phyloP scores from a whole-genome alignment of 2,329 filamentous ascomycete genomes.

The Calonectria fujianensis region DNA sequence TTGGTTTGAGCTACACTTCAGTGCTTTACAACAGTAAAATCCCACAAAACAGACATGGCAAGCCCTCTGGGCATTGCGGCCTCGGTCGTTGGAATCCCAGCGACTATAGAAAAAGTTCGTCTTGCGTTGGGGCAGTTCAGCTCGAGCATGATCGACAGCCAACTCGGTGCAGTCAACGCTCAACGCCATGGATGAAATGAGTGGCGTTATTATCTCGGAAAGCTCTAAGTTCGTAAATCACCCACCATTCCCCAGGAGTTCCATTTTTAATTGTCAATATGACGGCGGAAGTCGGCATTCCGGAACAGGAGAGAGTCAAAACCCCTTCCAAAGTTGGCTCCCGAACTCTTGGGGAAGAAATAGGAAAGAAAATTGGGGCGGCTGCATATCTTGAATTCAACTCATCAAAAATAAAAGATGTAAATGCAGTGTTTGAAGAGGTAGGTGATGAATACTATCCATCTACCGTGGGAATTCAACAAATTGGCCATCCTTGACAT shows the following conservation, averaged over 20 bases:
- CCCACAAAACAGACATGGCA: neutral
- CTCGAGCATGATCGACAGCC: neutral
- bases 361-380: neutral
- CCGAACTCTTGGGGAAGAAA: neutral
- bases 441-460: neutral
- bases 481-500: too few species aligned
- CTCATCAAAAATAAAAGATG: neutral
- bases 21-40: neutral
- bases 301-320: neutral
- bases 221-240: neutral
- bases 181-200: neutral
- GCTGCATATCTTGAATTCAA: neutral
- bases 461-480: too few species aligned
- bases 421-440: neutral
- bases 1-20: neutral
- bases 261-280: constrained; percentile 4
- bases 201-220: neutral
- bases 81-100: neutral
- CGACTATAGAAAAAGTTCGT: neutral
- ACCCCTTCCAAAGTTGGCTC: too few species aligned
- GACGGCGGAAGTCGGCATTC: neutral
- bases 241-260: neutral
- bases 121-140: neutral
- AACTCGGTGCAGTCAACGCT: neutral
- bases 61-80: neutral